Evolutionary conservation across 78 protist species (phyloP).

Genomic region (slime mould (Dictyostelium discoideum)): dicty_2.7 NC_007090.3:3931501-3932000

Average conservation of each 20-base stretch:
- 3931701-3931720: background rate
- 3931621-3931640: no score
- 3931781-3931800: background rate
- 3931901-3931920: background rate
- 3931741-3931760: background rate
- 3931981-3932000: background rate
- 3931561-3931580: no score
- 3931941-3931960: background rate
- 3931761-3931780: background rate
- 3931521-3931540: background rate
- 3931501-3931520: no score
- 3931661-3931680: background rate
- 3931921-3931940: background rate
- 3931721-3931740: background rate
- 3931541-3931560: background rate
- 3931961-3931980: background rate
- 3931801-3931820: background rate
- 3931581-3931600: no score
- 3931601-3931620: no score
- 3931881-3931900: background rate
- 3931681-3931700: background rate
- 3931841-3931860: background rate
- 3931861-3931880: background rate
- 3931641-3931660: background rate
- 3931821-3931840: no score